A percentile compares a stretch with the other conserved stretches of the same genome.
phyloP scores from a whole-genome alignment of 257 asterid genomes.

The Paraleonurus japonicus region DNA sequence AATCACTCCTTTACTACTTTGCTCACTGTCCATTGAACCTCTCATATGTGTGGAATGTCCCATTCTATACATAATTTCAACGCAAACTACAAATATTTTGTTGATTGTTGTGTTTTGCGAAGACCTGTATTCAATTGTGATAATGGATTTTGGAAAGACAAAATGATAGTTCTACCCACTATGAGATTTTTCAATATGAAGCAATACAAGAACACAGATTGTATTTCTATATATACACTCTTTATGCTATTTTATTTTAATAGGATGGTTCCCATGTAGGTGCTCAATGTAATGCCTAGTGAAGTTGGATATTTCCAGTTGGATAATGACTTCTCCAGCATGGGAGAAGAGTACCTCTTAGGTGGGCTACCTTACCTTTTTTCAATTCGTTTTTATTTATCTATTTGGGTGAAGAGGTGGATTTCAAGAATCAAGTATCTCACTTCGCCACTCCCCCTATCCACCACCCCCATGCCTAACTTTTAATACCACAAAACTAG shows the following conservation, averaged over 20 bases:
- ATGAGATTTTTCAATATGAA: constrained; percentile 7
- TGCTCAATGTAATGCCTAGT: constrained; percentile 39
- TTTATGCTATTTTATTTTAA: constrained; percentile 8
- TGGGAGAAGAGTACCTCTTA: constrained; percentile 61
- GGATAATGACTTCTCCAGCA: constrained; percentile 43
- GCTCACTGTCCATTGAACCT: too few relatives aligned
- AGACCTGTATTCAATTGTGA: background rate
- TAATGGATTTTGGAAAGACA: background rate
- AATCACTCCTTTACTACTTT: too few relatives aligned
- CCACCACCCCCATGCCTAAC: background rate
- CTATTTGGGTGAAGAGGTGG: background rate
- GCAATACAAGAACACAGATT: background rate
- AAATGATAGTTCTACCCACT: background rate
- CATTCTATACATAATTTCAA: background rate
- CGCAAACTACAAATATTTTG: background rate
- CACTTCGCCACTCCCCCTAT: background rate
- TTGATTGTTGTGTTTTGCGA: background rate
- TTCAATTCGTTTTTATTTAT: background rate
- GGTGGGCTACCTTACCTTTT: constrained; percentile 37
- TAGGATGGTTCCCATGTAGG: constrained; percentile 37
- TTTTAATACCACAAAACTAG: background rate
- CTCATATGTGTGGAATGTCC: background rate
- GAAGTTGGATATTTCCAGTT: constrained; percentile 45
- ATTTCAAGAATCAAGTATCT: background rate
- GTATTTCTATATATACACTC: background rate